Evolutionary conservation across 306 rosid species (phyloP), one percentile per base, ranked within the genome.

Genomic region (Cicer bijugum): DNA sequence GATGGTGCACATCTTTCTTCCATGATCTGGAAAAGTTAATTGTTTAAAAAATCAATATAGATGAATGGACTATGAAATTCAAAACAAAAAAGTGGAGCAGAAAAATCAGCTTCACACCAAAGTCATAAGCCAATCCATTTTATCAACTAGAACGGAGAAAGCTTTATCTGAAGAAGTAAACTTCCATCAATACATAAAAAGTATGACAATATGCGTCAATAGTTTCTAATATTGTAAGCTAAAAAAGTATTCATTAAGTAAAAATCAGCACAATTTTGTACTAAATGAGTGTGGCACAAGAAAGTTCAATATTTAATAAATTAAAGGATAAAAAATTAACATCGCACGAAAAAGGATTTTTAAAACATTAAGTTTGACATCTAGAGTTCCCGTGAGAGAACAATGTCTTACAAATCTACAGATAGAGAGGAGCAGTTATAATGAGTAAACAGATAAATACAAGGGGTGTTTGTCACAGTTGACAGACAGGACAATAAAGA

Each of bases 1-100:
- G 87, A 69, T 71, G 57, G 48, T 43, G 79, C 83, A 66, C 82
- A 72, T 33, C 78, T 75, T 81, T 78, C 85, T 74, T 71, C 87
- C 69, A 83, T 71, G 69, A 86, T 72, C 89, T 86, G 85, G 75
- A 74, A 71, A 69, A 33, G 58, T 17, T 50, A 28, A 28, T 12
- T 69, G 20, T 19, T 67, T 51, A 46, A 59, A 67, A 65, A 67
- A 65, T 76, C 11, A 46, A 66, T 62, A 55, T 64, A 59, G 67
- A 69, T 3, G 74, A 65, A 48, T 38, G 9, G n/a, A n/a, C 61
- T 61, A 55, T 56, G 17, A 77, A 80, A 72, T 48, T 28, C 40
- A 6, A 59, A 75, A 53, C 48, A 55, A 63, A 45, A 63, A 12
- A 20, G 50, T 6, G 52, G 8, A 23, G 39, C 47, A 9, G 0